Evolutionary conservation across 2,329 filamentous ascomycete species (phyloP), one percentile per base, ranked within the genome.

Genomic region (Xylaria sp.): DNA sequence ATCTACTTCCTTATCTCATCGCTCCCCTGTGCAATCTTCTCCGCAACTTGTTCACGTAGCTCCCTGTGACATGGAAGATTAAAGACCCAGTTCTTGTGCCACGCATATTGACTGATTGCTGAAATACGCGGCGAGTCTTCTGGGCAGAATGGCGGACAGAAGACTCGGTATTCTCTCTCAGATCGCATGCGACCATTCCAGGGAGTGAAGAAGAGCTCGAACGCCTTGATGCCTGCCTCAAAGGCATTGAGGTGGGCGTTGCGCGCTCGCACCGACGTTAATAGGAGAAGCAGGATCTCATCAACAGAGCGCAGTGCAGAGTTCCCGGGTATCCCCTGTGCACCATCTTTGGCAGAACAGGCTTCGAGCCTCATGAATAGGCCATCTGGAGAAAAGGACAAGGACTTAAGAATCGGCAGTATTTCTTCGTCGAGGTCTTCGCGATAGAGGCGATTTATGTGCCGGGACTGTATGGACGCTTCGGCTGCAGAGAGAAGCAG

Each of bases 331-430:
- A 60, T 44, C n/a, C 44, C 70, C 40, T 65, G 70, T 10, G 73
- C 72, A 1, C 78, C 81, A 65, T 84, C 83, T 69, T 85, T 84
- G 2, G 82, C 76, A 9, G 82, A 84, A 66, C 81, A 84, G 13
- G 78, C 78, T 29, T 81, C 79, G 18, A 85, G 75, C 12, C 82
- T 78, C 65, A 83, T 76, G 65, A 84, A 84, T n/a, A 85, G 70
- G 0, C 81, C 79, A 44, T 79, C 72, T 0, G 74, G 72, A 0
- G 81, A 76, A 54, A 80, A 80, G 0, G 23, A 54, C 5, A 78
- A 73, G 0, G 60, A 67, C 1, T 60, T 60, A 42, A 78, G 77
- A 3, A 69, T 51, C 0, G 76, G 77, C 1, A 71, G 50, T 9
- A 82, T 72, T 5, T 77, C 75, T 5, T 79, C 78, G 5, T 75